phyloP scores from a whole-genome alignment of 164 flowering plant species.

The Aristolochia contorta region DNA sequence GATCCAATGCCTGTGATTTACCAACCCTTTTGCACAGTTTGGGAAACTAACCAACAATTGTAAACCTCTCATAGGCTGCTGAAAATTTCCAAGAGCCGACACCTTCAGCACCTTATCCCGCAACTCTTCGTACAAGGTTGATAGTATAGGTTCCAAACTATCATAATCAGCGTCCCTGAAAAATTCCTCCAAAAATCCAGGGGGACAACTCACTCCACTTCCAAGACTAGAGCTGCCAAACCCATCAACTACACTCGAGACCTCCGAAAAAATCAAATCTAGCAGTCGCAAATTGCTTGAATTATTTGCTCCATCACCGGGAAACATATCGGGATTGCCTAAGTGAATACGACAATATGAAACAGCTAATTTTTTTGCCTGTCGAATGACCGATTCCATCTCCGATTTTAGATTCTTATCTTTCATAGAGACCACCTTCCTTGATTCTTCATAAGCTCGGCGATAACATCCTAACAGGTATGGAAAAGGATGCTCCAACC shows the following conservation, averaged over 20 bases:
- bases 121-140: constrained; percentile 72
- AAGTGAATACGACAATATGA: constrained; percentile 74
- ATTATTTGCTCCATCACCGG: constrained; percentile 9
- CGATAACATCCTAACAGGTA: constrained; percentile 69
- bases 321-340: constrained; percentile 71
- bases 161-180: constrained; percentile 76
- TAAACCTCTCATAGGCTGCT: constrained; percentile 77
- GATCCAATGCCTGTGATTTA: constrained; percentile 84
- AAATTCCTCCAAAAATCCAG: constrained; percentile 85
- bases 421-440: constrained; percentile 64
- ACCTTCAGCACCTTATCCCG: constrained; percentile 67
- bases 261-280: constrained; percentile 58
- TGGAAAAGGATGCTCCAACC: constrained; percentile 61
- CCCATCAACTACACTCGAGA: constrained; percentile 41
- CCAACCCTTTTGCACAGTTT: constrained; percentile 60
- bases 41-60: constrained; percentile 54
- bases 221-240: constrained; percentile 38
- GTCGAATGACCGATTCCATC: constrained; percentile 49
- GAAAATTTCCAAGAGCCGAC: constrained; percentile 86
- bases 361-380: constrained; percentile 58
- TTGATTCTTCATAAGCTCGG: constrained; percentile 70
- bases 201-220: constrained; percentile 37
- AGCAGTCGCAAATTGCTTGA: constrained; percentile 42
- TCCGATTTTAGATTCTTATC: constrained; percentile 56
- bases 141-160: constrained; percentile 65